phyloP scores from a whole-genome alignment of 129 eudicot genomes.

The Lactuca saligna region DNA sequence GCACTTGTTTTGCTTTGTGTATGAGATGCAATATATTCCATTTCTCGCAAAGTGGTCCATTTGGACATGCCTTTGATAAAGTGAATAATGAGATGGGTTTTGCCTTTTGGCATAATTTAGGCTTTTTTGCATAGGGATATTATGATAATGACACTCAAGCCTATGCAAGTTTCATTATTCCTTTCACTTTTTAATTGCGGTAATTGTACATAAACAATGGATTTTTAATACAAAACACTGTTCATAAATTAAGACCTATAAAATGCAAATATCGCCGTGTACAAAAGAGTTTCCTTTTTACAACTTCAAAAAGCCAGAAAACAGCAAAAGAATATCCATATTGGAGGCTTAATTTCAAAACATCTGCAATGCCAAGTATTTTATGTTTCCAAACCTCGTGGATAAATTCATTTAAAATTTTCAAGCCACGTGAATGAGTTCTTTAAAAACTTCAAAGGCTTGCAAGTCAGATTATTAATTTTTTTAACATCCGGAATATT shows the following conservation, averaged over 20 bases:
- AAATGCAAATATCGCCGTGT: not conserved
- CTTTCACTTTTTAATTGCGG: not conserved
- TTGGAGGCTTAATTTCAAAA: no score
- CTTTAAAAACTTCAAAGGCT: no score
- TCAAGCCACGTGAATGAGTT: no score
- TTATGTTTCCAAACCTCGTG: no score
- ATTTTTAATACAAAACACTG: not conserved
- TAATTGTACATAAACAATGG: not conserved
- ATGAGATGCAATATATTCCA: slow-evolving; percentile 29
- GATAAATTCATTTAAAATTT: no score
- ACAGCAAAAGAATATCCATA: not conserved
- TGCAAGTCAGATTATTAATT: no score
- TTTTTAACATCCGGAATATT: no score
- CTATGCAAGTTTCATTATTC: slow-evolving; percentile 9
- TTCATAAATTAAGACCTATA: no score
- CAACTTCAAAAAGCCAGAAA: no score
- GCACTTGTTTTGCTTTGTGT: slow-evolving; percentile 35
- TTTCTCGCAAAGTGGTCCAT: slow-evolving; percentile 27
- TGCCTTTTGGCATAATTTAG: slow-evolving; percentile 26
- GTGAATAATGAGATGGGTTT: slow-evolving; percentile 51
- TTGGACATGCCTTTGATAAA: slow-evolving; percentile 39
- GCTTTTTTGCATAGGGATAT: slow-evolving; percentile 38
- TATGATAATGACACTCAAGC: slow-evolving; percentile 35
- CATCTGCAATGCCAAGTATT: no score
- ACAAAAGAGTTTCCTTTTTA: not conserved